Base-by-base conservation (phyloP, 352 stramenopile species). In the Phytopythium montanum region DNA sequence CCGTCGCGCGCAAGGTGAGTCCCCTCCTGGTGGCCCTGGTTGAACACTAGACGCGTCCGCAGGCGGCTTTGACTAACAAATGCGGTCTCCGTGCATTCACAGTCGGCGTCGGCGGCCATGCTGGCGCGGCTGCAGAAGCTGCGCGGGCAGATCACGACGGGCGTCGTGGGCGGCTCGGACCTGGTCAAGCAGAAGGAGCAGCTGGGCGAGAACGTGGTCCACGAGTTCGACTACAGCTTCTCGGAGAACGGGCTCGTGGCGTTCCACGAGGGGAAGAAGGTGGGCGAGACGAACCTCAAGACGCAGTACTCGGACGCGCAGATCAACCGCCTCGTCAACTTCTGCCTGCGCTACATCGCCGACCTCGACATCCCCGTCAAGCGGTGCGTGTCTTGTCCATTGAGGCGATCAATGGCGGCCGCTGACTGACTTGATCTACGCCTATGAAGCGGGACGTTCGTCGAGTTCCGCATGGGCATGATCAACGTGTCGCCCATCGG, bases 181-280 rank as follows among this genome's bases (percentile, higher is more conserved):
- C 82, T 99, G 39, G 85, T 95, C 31, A 99, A 99, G 85, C 97
- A 99, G 74, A 96, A 98, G 83, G 97, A 99, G 69, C 97, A 99
- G 72, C 87, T 99, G 21, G 97, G 97, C 56, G 84, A 97, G 51
- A 81, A 91, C 59, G 88, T 99, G 48, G 81, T 86, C n/a, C 68
- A 94, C 51, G 78, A 98, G 26, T 99, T 99, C 69, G 96, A 98
- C 68, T 99, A 98, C 83, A 99, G 97, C 80, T 99, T 99, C 74
- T 97, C 90, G 28, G 96, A 99, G 77, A 99, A 99, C 76, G 97
- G 97, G 25, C 85, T 99, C 21, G 94, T 99, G 42, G 97, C 94
- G 3, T 99, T 98, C 80, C 98, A 99, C 75, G 84, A 98, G 61
- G 97, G 96, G 44, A 71, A 88, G 48, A 81, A 97, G 55, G 87